Conservation (phyloP, 305 asterid species). For the Ilex paraguariensis region DNA sequence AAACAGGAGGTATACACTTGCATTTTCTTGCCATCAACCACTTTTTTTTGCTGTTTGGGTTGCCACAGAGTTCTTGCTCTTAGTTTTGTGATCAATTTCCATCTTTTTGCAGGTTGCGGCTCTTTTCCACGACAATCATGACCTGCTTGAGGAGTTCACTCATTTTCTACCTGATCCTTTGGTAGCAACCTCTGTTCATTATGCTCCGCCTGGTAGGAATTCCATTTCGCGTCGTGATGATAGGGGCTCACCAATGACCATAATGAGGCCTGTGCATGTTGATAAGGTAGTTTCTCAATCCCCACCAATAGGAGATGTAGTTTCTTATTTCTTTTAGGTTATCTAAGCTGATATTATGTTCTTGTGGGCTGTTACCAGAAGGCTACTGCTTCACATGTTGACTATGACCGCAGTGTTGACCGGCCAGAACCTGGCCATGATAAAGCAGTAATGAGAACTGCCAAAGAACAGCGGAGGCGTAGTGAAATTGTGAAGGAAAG, state of each 20-base stretch:
- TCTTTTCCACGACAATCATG: conserved; percentile 77
- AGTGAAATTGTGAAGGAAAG: conserved; percentile 48
- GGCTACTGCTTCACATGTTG: conserved; percentile 40
- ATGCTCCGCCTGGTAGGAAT: conserved; percentile 48
- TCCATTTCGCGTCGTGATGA: conserved; percentile 43
- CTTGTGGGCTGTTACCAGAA: conserved; percentile 43
- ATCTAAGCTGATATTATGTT: neutral
- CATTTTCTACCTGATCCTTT: conserved; percentile 84
- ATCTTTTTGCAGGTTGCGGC: conserved; percentile 63
- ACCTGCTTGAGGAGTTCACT: conserved; percentile 90
- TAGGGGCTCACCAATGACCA: conserved; percentile 38
- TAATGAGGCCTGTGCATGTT: conserved; percentile 34
- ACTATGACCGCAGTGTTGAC: conserved; percentile 35
- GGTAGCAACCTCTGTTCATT: conserved; percentile 48
- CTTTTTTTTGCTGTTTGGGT: neutral
- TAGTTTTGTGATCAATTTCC: neutral
- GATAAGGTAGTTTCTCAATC: conserved; percentile 52
- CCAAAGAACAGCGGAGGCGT: conserved; percentile 38
- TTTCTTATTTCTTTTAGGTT: too few relatives aligned
- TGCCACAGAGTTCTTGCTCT: too few relatives aligned
- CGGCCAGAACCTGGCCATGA: conserved; percentile 39
- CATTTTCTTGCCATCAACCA: neutral
- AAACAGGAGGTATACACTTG: conserved; percentile 63
- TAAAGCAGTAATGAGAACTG: conserved; percentile 21
- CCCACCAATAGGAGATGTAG: too few relatives aligned